phyloP scores from a whole-genome alignment of 352 stramenopile species.

The Phytophthora sp. region DNA sequence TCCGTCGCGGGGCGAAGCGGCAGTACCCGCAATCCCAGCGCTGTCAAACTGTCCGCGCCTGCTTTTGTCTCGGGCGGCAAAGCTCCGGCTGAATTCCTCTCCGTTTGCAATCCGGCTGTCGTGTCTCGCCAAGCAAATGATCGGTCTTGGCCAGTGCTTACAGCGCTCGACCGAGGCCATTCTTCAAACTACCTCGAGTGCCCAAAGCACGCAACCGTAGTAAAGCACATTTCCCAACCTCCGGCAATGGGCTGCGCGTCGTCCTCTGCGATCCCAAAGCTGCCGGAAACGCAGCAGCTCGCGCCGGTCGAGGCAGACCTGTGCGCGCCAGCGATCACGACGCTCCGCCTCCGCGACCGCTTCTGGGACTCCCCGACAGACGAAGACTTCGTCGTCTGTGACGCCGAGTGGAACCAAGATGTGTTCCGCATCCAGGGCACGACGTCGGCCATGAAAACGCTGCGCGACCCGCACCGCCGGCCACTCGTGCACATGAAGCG shows the following conservation, averaged over 20 bases:
- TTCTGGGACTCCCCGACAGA: conserved; percentile 35
- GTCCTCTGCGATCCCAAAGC: conserved; percentile 32
- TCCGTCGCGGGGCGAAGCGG: background rate
- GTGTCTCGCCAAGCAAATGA: conserved; percentile 9
- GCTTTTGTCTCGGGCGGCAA: conserved; percentile 8
- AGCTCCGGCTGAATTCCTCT: conserved; percentile 20
- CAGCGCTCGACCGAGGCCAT: conserved; percentile 13
- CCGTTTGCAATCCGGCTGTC: conserved; percentile 15
- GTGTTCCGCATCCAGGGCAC: conserved; percentile 45
- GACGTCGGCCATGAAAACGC: conserved; percentile 42
- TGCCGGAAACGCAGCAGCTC: conserved; percentile 25
- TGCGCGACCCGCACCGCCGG: conserved; percentile 26
- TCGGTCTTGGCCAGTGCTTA: background rate
- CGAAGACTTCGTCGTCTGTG: conserved; percentile 43
- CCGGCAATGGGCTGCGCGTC: conserved; percentile 40
- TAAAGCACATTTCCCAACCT: background rate
- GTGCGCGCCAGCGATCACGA: conserved; percentile 36
- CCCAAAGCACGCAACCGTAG: conserved; percentile 2
- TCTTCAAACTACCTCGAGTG: conserved; percentile 22
- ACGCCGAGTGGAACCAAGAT: conserved; percentile 34
- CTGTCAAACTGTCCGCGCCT: background rate
- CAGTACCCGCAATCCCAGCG: background rate
- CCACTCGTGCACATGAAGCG: conserved; percentile 50
- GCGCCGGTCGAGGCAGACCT: conserved; percentile 23
- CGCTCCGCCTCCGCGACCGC: conserved; percentile 41